These are phyloP conservation scores for Xylariaceae sp. DNA, from an alignment of 2,329 filamentous ascomycete species.

Conservation along the genomic window DNA sequence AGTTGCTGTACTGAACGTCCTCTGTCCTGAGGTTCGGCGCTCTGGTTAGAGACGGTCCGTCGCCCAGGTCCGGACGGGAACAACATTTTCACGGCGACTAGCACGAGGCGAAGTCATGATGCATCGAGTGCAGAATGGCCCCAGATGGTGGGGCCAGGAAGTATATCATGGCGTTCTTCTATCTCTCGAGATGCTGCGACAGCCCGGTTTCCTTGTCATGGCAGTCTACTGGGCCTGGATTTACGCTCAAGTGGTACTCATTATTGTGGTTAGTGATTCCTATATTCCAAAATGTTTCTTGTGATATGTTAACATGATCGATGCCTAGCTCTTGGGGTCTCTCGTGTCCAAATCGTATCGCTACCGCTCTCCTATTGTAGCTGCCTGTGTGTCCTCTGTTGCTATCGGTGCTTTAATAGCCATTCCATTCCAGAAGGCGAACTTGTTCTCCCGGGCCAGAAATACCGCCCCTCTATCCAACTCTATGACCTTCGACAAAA, in stretches of 20 bases:
- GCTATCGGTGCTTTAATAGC: constrained; percentile 66
- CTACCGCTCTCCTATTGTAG: constrained; percentile 61
- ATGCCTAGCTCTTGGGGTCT: constrained; percentile 61
- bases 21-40: constrained; percentile 68
- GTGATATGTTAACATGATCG: no score
- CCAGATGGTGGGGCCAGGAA: constrained; percentile 74
- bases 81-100: constrained; percentile 53
- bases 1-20: constrained; percentile 64
- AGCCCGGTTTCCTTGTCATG: constrained; percentile 69
- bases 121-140: constrained; percentile 67
- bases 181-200: constrained; percentile 65
- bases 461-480: constrained; percentile 57
- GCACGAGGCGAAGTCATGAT: constrained; percentile 73
- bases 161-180: constrained; percentile 66
- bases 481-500: constrained; percentile 62
- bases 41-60: constrained; percentile 66
- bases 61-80: constrained; percentile 55
- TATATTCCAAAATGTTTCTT: no score
- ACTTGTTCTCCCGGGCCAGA: constrained; percentile 62
- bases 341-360: constrained; percentile 66
- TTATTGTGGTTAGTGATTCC: constrained; percentile 50
- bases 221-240: constrained; percentile 74
- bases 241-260: constrained; percentile 69
- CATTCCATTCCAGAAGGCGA: constrained; percentile 70
- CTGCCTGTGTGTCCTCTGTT: constrained; percentile 61